These are phyloP conservation scores for Komagataella populi DNA, from an alignment of 805 yeast species.

Conservation along the genomic window DNA sequence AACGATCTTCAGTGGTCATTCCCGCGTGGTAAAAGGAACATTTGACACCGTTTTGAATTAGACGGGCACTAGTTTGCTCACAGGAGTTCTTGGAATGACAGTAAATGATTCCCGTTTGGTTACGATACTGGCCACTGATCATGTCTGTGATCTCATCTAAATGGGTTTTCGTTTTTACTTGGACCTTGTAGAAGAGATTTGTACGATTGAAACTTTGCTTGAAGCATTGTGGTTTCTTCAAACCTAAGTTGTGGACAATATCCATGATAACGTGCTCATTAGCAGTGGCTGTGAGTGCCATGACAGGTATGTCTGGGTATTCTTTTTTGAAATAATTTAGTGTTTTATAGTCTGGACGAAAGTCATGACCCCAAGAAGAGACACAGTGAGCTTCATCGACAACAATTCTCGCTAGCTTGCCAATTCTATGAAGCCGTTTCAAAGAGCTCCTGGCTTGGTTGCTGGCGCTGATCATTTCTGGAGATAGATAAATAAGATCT, in stretches of 20 bases:
- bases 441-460: slow-evolving; percentile 54
- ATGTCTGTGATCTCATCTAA: slow-evolving; percentile 46
- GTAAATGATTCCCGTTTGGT: slow-evolving; percentile 77
- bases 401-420: slow-evolving; percentile 68
- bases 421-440: slow-evolving; percentile 34
- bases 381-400: slow-evolving; percentile 98
- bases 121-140: slow-evolving; percentile 33
- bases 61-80: slow-evolving; percentile 59
- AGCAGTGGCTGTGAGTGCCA: slow-evolving; percentile 97
- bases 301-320: slow-evolving; percentile 74
- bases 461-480: slow-evolving; percentile 84
- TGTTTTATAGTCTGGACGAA: slow-evolving; percentile 88
- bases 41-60: slow-evolving; percentile 46
- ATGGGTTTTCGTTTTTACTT: slow-evolving; percentile 44
- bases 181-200: slow-evolving; percentile 68
- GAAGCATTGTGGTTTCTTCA: slow-evolving; percentile 47
- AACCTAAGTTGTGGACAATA: slow-evolving; percentile 63
- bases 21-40: slow-evolving; percentile 89
- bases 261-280: slow-evolving; percentile 82
- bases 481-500: slow-evolving; percentile 76
- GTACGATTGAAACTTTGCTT: slow-evolving; percentile 90
- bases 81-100: slow-evolving; percentile 87
- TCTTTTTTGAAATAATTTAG: slow-evolving; percentile 57
- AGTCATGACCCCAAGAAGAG: slow-evolving; percentile 98
- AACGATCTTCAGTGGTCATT: slow-evolving; percentile 68